phyloP scores from a whole-genome alignment of 1,284 basidiomycete species.

The Anthracocystis panici-leucophaei region DNA sequence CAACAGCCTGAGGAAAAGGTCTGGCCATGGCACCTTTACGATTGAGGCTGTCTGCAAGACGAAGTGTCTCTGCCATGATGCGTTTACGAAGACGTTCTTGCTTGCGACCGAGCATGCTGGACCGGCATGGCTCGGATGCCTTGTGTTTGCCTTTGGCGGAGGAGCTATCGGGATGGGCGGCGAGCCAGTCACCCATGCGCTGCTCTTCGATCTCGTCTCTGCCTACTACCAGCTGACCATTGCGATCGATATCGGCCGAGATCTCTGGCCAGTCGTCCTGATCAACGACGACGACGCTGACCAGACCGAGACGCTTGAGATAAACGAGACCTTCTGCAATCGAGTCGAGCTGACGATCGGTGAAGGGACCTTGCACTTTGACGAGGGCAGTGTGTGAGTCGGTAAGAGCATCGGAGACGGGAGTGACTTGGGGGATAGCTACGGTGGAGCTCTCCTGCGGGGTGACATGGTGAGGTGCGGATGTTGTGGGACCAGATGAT shows the following conservation, averaged over 20 bases:
- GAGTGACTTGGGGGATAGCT: slow-evolving; percentile 43
- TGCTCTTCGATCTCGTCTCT: slow-evolving; percentile 50
- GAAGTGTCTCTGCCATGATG: slow-evolving; percentile 76
- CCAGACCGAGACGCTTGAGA: slow-evolving; percentile 92
- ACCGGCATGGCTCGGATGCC: slow-evolving; percentile 11
- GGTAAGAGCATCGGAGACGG: slow-evolving; percentile 40
- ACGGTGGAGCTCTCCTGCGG: slow-evolving; percentile 68
- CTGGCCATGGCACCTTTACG: slow-evolving; percentile 85
- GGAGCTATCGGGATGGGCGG: slow-evolving; percentile 32
- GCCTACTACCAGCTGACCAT: slow-evolving; percentile 44
- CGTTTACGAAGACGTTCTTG: slow-evolving; percentile 74
- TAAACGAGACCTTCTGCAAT: slow-evolving; percentile 93
- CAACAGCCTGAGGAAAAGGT: slow-evolving; percentile 74
- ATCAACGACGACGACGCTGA: slow-evolving; percentile 94
- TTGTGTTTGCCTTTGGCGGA: slow-evolving; percentile 29
- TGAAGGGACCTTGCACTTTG: slow-evolving; percentile 97
- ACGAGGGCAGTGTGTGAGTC: slow-evolving; percentile 84
- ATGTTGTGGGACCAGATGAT: slow-evolving; percentile 19
- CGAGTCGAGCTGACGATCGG: slow-evolving; percentile 91
- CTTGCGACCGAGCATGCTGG: slow-evolving; percentile 31
- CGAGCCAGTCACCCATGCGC: slow-evolving; percentile 58
- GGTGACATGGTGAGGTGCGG: slow-evolving; percentile 61
- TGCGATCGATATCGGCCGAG: slow-evolving; percentile 39
- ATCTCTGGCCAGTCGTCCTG: slow-evolving; percentile 79
- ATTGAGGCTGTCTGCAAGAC: slow-evolving; percentile 83